Evolutionary conservation across 371 early-diverging fungal genomes (phyloP).

Genomic region (Basidiobolus meristosporus): DNA sequence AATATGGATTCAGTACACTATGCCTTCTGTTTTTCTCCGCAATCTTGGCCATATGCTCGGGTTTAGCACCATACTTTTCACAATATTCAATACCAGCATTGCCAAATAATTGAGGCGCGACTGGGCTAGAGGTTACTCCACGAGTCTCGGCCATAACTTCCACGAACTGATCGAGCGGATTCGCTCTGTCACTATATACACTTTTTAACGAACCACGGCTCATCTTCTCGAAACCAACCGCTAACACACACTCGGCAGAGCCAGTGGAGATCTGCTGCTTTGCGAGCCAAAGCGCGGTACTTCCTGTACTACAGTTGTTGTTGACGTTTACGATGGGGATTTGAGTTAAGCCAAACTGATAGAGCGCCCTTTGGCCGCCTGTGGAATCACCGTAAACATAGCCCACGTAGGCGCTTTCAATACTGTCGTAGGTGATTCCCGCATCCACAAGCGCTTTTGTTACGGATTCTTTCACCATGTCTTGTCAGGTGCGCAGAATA

Average conservation of each 20-base stretch:
- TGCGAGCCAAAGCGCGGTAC: slow-evolving; percentile 53
- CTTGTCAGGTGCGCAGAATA: slow-evolving; percentile 9
- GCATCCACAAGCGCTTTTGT: slow-evolving; percentile 57
- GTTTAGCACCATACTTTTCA: slow-evolving; percentile 35
- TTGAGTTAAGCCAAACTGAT: slow-evolving; percentile 11
- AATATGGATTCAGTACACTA: slow-evolving; percentile 55
- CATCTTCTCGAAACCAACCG: slow-evolving; percentile 68
- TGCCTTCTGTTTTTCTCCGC: slow-evolving; percentile 63
- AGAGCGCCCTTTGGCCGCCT: slow-evolving; percentile 41
- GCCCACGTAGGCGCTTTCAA: slow-evolving; percentile 29
- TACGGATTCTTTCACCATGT: slow-evolving; percentile 48
- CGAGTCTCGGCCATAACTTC: slow-evolving; percentile 28
- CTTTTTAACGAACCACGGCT: slow-evolving; percentile 13
- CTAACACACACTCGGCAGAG: slow-evolving; percentile 45
- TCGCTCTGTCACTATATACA: background rate
- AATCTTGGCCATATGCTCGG: slow-evolving; percentile 39
- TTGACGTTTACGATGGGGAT: slow-evolving; percentile 48
- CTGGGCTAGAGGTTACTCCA: slow-evolving; percentile 35
- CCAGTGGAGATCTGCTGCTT: slow-evolving; percentile 43
- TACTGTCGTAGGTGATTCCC: slow-evolving; percentile 35
- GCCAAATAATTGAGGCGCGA: slow-evolving; percentile 56
- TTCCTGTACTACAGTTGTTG: slow-evolving; percentile 67
- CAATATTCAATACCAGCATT: slow-evolving; percentile 58
- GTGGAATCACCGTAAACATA: slow-evolving; percentile 50
- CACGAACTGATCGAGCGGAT: slow-evolving; percentile 22